Conservation (phyloP, 495 filamentous ascomycete species). For the Hypoxylon fuscum region DNA sequence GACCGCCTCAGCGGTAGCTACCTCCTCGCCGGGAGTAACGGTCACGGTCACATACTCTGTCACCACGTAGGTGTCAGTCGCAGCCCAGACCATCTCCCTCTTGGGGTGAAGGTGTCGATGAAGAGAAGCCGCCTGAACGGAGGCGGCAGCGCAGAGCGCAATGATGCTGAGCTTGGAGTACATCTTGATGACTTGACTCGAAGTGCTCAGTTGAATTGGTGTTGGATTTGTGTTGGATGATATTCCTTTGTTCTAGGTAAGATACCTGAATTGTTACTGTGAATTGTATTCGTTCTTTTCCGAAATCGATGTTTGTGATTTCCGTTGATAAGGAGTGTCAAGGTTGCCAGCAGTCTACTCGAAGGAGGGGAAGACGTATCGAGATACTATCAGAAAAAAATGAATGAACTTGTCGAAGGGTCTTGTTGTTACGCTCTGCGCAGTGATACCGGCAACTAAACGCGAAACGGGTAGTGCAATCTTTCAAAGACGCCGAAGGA, state of each 20-base stretch:
- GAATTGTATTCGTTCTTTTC: conserved; percentile 12
- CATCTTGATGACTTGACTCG: conserved; percentile 34
- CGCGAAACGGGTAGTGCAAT: conserved; percentile 35
- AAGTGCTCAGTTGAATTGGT: background rate
- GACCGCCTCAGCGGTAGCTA: conserved; percentile 2
- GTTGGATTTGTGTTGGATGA: background rate
- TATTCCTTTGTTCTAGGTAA: conserved; percentile 9
- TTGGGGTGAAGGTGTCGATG: conserved; percentile 44
- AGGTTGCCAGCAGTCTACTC: conserved; percentile 42
- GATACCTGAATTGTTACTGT: conserved; percentile 5
- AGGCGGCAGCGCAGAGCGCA: conserved; percentile 42
- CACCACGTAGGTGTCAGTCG: conserved; percentile 42
- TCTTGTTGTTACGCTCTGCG: conserved; percentile 43
- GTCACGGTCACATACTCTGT: conserved; percentile 42
- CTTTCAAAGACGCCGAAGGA: conserved; percentile 45
- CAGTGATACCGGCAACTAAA: conserved; percentile 17
- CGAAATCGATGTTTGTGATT: conserved; percentile 17
- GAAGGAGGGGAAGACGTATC: conserved; percentile 40
- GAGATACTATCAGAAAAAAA: conserved; percentile 32
- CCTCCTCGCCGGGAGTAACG: conserved; percentile 28
- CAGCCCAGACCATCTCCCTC: conserved; percentile 38
- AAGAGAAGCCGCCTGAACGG: conserved; percentile 32
- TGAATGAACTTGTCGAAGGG: conserved; percentile 37
- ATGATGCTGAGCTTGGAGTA: conserved; percentile 40
- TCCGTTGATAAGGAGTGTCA: conserved; percentile 39